These are phyloP conservation scores for Fusarium nanum DNA, from an alignment of 2,329 filamentous ascomycete genomes.

Conservation along the genomic window DNA sequence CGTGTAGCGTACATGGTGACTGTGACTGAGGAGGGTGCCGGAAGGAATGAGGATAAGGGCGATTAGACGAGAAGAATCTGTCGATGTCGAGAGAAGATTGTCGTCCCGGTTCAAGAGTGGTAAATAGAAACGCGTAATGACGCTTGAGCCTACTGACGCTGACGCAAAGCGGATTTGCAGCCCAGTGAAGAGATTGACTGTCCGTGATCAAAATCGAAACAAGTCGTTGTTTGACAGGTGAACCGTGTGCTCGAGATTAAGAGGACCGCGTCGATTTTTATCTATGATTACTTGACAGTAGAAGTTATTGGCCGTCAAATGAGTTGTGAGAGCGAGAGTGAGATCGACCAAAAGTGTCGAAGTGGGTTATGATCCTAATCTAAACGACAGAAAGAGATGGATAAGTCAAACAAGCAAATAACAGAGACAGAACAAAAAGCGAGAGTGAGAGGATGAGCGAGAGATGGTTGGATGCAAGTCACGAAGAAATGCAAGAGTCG, in stretches of 20 bases:
- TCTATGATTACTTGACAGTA: conserved; percentile 7
- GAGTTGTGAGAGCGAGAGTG: conserved; percentile 33
- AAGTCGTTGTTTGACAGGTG: conserved; percentile 11
- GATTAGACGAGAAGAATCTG: conserved; percentile 5
- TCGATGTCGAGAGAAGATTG: background rate
- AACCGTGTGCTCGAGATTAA: conserved; percentile 11
- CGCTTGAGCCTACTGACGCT: conserved; percentile 6
- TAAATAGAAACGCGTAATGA: conserved; percentile 13
- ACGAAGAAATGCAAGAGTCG: conserved; percentile 21
- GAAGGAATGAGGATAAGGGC: background rate
- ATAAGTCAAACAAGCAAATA: background rate
- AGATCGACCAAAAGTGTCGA: conserved; percentile 24
- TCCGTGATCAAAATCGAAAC: conserved; percentile 6
- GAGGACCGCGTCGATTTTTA: background rate
- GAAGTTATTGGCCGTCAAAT: conserved; percentile 20
- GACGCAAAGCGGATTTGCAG: conserved; percentile 15
- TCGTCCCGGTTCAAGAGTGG: conserved; percentile 12
- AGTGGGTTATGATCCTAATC: conserved; percentile 10
- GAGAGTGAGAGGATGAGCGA: conserved; percentile 3
- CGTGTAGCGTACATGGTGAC: conserved; percentile 60
- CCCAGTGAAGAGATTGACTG: background rate
- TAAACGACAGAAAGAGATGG: conserved; percentile 14
- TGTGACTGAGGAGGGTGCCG: background rate
- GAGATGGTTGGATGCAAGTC: conserved; percentile 8
- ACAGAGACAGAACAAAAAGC: conserved; percentile 4